phyloP scores from a whole-genome alignment of 192 early-diverging fungal genomes.

The Chytriomyces sp. region DNA sequence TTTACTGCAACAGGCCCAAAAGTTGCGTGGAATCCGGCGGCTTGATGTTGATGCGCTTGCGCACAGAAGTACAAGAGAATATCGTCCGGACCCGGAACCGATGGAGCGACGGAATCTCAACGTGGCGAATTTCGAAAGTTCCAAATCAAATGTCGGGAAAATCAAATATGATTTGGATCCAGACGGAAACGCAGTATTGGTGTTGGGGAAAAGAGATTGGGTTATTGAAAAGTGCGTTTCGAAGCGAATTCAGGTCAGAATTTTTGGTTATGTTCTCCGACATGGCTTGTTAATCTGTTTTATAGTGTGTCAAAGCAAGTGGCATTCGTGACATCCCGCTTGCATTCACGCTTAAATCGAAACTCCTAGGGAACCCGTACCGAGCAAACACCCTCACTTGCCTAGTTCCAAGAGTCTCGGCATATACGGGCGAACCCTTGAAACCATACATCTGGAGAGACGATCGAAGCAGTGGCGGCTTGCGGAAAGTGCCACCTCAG shows the following conservation, averaged over 20 bases:
- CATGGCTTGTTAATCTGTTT: slow-evolving; percentile 21
- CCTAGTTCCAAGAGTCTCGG: slow-evolving; percentile 61
- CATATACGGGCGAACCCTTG: slow-evolving; percentile 75
- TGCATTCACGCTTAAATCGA: slow-evolving; percentile 73
- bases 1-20: slow-evolving; percentile 64
- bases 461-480: slow-evolving; percentile 28
- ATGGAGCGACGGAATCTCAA: neutral
- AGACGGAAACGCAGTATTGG: slow-evolving; percentile 15
- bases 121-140: neutral
- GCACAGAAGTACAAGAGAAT: slow-evolving; percentile 42
- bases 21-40: slow-evolving; percentile 61
- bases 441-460: slow-evolving; percentile 85
- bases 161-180: slow-evolving; percentile 20
- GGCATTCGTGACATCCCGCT: slow-evolving; percentile 64
- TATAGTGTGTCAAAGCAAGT: slow-evolving; percentile 31
- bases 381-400: slow-evolving; percentile 62
- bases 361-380: slow-evolving; percentile 69
- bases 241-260: slow-evolving; percentile 7
- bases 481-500: neutral
- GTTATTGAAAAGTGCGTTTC: slow-evolving; percentile 20
- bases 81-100: slow-evolving; percentile 2
- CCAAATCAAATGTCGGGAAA: neutral
- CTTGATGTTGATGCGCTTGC: slow-evolving; percentile 72
- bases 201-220: slow-evolving; percentile 1
- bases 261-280: slow-evolving; percentile 16